Conservation (phyloP, 352 stramenopile species). For the Sclerospora graminicola region DNA sequence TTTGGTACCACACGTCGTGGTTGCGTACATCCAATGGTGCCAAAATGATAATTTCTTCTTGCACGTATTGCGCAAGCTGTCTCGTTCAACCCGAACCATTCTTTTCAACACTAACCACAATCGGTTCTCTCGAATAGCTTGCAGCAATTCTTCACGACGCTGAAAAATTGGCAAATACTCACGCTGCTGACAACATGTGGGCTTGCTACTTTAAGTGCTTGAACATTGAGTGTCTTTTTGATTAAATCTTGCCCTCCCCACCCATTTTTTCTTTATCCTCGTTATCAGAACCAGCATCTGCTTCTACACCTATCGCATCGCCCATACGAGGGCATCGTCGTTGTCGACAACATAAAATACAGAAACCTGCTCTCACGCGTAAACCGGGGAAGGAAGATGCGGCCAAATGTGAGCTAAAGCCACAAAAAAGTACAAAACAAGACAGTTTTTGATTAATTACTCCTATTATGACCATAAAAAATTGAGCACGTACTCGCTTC, state of each 20-base stretch:
- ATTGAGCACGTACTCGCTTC: too few species aligned
- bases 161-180: conserved; percentile 94
- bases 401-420: too few species aligned
- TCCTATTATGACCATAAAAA: too few species aligned
- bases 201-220: conserved; percentile 88
- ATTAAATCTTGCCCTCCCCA: conserved; percentile 85
- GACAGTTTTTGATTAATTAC: too few species aligned
- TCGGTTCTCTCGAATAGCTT: conserved; percentile 96
- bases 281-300: conserved; percentile 39
- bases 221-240: conserved; percentile 93
- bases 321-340: conserved; percentile 96
- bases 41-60: conserved; percentile 84
- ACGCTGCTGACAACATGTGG: conserved; percentile 93
- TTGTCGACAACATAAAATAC: too few species aligned
- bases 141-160: conserved; percentile 93
- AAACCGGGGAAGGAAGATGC: too few species aligned
- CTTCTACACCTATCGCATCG: conserved; percentile 89
- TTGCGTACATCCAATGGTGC: conserved; percentile 94
- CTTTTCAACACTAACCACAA: conserved; percentile 97
- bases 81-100: conserved; percentile 97
- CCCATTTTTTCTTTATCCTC: conserved; percentile 31
- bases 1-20: conserved; percentile 97
- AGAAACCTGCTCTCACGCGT: too few species aligned
- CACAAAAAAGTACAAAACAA: too few species aligned
- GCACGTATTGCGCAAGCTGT: conserved; percentile 94